Base-by-base conservation (phyloP, 2,329 filamentous ascomycete genomes). In the Rhytidhysteron rufulum region DNA sequence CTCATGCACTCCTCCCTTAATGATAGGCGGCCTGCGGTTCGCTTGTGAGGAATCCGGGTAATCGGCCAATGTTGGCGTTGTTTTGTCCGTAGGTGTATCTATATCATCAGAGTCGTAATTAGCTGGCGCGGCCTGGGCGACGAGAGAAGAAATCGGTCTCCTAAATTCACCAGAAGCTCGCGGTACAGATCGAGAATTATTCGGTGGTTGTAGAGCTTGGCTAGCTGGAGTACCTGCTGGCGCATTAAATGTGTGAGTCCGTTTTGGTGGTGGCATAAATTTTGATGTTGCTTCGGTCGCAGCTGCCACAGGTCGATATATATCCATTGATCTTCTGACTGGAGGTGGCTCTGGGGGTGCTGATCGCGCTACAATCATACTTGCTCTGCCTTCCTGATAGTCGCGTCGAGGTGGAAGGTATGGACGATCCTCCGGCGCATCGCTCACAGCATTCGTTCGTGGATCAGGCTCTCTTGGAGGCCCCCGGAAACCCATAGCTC, bases 41-140 rank as follows among this genome's bases (percentile, higher is more conserved):
- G 88, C 80, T 49, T 85, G 83, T 2, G 88, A 87, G 2, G 85
- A 74, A 65, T 98, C 90, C 0, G 93, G 93, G 60, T 87, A 96
- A 36, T 86, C 79, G 7, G 76, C 78, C 16, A 66, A 42, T 70
- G 70, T 36, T 71, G 79, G 72, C 11, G 73, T 62, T 1, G 75
- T 60, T 30, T 80, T 76, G 22, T 75, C 75, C 0, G 61, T 50
- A 5, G 58, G 43, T 6, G 61, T 56, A 19, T 76, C 71, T 9
- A 53, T 53, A 6, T 77, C 75, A 43, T 78, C 75, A 5, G 74
- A 77, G 34, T 75, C 73, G 38, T 74, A 68, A 5, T 32, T 55
- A 18, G 58, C 57, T 3, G 61, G 49, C 47, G 7, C 44, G 25
- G 38, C 17, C 27, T 32, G 37, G 13, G 24, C 16, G 2, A 33